Evolutionary conservation across 1,284 basidiomycete genomes (phyloP), one percentile per base, ranked within the genome.

Genomic region (Golubevia sp.): DNA sequence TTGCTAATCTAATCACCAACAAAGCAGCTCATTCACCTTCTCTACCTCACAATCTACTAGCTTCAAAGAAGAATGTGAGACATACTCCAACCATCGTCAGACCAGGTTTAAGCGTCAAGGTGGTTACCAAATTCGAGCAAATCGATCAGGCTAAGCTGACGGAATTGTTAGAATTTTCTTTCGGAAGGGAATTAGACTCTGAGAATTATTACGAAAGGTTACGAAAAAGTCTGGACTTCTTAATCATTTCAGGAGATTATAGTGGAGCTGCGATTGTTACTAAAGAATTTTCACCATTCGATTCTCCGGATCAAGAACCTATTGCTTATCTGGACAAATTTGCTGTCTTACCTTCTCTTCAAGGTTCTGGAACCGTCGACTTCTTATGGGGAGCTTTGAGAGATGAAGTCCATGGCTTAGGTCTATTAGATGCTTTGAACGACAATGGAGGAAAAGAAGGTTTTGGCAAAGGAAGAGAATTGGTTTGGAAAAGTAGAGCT

Each of bases 251-350:
- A 0, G 79, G 80, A 27, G 79, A 82, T 63, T 83, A 83, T 55
- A 69, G 80, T 48, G 80, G 79, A 24, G 64, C 79, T 18, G 80
- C 80, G 1, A 79, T 83, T 27, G 80, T 83, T 26, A 83, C 80
- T 34, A 66, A 66, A n/a, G 80, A 83, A 63, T 67, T 66, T 24
- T 73, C 76, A 25, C 74, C 73, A 0, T 72, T 65, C 44, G 78
- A 82, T 26, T 73, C 68, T 26, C 55, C 57, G 1, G 49, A 44
- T 4, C 5, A 25, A 13, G 72, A 70, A 61, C 76, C 80, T 5
- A 81, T 83, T 27, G 80, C 80, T 6, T 83, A 83, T 30, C 56
- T 83, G 60, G 79, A 83, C 73, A 83, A 83, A 63, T 83, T 83
- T 62, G 80, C 80, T 7, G 75, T 83, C 44, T 63, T 82, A 44